Conservation (phyloP, 805 yeast genomes). For the Vanderwaltozyma yarrowii region DNA sequence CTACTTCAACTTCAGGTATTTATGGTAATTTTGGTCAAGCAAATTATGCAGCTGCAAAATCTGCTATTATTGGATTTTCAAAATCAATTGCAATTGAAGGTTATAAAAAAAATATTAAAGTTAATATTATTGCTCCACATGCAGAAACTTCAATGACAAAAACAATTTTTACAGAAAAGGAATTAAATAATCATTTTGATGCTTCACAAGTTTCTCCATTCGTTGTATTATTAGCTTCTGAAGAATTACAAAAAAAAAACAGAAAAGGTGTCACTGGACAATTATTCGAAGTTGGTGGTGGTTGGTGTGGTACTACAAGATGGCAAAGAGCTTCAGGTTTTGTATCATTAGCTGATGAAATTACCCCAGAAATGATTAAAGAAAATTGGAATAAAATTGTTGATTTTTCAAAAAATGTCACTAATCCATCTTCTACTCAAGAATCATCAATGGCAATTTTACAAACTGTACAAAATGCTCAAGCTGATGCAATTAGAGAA, state of each 20-base stretch:
- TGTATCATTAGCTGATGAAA: slow-evolving; percentile 37
- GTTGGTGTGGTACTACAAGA: slow-evolving; percentile 91
- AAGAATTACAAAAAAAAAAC: slow-evolving; percentile 39
- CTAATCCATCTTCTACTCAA: slow-evolving; percentile 43
- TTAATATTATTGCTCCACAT: slow-evolving; percentile 87
- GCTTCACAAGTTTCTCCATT: slow-evolving; percentile 89
- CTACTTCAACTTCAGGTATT: slow-evolving; percentile 92
- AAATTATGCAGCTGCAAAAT: slow-evolving; percentile 89
- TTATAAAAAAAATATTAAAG: slow-evolving; percentile 60
- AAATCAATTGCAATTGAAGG: slow-evolving; percentile 89
- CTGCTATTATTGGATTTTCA: slow-evolving; percentile 77
- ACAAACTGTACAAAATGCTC: slow-evolving; percentile 41
- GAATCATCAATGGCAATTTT: slow-evolving; percentile 78
- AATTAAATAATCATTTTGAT: slow-evolving; percentile 64
- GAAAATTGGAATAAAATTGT: slow-evolving; percentile 57
- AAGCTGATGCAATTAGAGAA: slow-evolving; percentile 26
- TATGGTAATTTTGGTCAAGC: slow-evolving; percentile 98
- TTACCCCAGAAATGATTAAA: slow-evolving; percentile 59
- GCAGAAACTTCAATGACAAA: slow-evolving; percentile 97
- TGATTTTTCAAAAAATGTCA: slow-evolving; percentile 51
- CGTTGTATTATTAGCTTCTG: slow-evolving; percentile 68
- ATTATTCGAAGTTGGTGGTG: slow-evolving; percentile 88
- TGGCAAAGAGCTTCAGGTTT: slow-evolving; percentile 91
- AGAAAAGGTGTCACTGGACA: slow-evolving; percentile 53
- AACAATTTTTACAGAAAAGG: slow-evolving; percentile 70